Percentiles rank a stretch among this genome's conserved stretches.
Evolutionary conservation across 805 yeast genomes (phyloP).

Genomic region (Yarrowia sp.): DNA sequence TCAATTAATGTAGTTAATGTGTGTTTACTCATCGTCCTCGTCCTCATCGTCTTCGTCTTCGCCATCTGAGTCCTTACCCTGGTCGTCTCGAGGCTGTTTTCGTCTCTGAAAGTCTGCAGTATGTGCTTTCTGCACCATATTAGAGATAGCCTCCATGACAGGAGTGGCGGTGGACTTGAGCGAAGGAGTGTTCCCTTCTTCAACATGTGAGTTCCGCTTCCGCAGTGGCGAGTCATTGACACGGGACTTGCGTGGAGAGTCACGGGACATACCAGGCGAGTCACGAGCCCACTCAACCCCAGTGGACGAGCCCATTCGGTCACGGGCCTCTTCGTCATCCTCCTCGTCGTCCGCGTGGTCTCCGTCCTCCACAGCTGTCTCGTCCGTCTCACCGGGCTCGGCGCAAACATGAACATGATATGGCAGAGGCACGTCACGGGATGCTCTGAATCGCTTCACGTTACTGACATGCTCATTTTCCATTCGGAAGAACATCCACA

Average conservation of each 20-base stretch:
- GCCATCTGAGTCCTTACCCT: constrained; percentile 50
- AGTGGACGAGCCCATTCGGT: constrained; percentile 12
- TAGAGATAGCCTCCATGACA: constrained; percentile 44
- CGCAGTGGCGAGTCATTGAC: constrained; percentile 12
- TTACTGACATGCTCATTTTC: constrained; percentile 96
- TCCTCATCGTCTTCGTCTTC: constrained; percentile 44
- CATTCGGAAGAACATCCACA: constrained; percentile 92
- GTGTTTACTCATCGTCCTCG: constrained; percentile 23
- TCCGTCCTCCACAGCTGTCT: constrained; percentile 10
- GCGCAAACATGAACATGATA: constrained; percentile 58
- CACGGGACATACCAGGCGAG: neutral
- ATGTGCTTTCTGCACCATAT: constrained; percentile 44
- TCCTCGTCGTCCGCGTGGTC: constrained; percentile 6
- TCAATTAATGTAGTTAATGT: neutral
- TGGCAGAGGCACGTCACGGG: constrained; percentile 86
- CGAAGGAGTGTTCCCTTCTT: constrained; percentile 23
- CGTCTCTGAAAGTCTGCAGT: constrained; percentile 47
- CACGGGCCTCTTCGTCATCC: constrained; percentile 11
- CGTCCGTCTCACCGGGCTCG: constrained; percentile 25
- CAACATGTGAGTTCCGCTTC: constrained; percentile 12
- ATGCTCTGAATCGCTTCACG: constrained; percentile 82
- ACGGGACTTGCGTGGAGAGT: constrained; percentile 2
- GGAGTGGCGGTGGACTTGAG: constrained; percentile 20
- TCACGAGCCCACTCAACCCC: constrained; percentile 17
- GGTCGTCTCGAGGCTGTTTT: constrained; percentile 42